Percentiles rank a stretch among this genome's conserved stretches.
phyloP scores from a whole-genome alignment of 352 stramenopile genomes.

The Globisporangium carolinianum region DNA sequence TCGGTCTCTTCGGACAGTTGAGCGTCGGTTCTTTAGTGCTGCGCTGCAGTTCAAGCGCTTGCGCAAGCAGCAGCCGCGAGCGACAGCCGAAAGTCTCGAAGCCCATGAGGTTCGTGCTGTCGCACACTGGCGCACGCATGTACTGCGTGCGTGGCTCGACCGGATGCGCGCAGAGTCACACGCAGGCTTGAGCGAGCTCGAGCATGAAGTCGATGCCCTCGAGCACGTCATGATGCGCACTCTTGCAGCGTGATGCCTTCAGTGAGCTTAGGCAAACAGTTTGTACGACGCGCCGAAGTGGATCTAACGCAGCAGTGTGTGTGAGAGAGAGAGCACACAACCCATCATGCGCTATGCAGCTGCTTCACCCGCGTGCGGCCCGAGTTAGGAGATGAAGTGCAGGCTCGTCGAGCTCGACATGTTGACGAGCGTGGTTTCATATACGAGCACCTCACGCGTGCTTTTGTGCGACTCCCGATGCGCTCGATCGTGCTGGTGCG shows the following conservation, averaged over 20 bases:
- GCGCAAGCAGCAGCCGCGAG: constrained; percentile 22
- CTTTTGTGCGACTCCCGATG: constrained; percentile 87
- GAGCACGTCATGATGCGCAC: neutral
- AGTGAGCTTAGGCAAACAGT: too few species aligned
- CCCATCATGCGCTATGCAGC: too few species aligned
- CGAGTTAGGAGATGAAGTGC: too few species aligned
- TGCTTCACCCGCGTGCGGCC: too few species aligned
- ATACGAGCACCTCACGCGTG: constrained; percentile 71
- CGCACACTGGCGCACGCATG: constrained; percentile 7
- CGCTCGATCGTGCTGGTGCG: constrained; percentile 91
- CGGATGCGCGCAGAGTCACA: neutral
- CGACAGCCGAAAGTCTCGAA: constrained; percentile 11
- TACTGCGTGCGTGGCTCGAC: constrained; percentile 1
- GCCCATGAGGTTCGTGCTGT: constrained; percentile 9
- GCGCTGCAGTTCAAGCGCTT: constrained; percentile 24
- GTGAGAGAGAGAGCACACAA: too few species aligned
- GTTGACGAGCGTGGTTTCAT: constrained; percentile 88
- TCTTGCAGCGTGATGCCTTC: too few species aligned
- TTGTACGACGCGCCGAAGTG: too few species aligned
- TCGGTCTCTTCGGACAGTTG: too few species aligned
- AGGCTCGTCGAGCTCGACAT: constrained; percentile 84
- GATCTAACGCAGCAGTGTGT: too few species aligned
- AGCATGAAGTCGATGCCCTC: neutral
- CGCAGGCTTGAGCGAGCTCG: neutral
- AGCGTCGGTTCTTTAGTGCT: constrained; percentile 4